Evolutionary conservation across 768 basidiomycete species (phyloP).

Genomic region (Chiua virens): DNA sequence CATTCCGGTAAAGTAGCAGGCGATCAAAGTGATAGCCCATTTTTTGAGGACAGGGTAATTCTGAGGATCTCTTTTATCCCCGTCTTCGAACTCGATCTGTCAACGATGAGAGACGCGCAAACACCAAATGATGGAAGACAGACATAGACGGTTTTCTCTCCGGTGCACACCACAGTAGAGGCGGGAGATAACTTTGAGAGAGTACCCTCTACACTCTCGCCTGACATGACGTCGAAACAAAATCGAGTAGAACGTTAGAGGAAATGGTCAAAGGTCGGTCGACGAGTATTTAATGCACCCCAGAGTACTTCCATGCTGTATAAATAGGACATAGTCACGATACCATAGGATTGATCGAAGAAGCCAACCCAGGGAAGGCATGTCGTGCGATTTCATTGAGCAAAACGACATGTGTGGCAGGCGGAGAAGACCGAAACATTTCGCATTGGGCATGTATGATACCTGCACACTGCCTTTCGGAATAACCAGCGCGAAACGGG

Average conservation of each 20-base stretch:
- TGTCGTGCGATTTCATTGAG: background rate
- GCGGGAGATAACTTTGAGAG: background rate
- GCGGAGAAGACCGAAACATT: background rate
- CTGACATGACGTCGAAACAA: constrained; percentile 9
- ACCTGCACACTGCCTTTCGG: background rate
- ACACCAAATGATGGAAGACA: background rate
- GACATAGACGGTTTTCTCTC: constrained; percentile 14
- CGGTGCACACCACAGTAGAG: background rate
- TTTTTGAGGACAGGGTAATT: constrained; percentile 39
- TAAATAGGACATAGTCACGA: constrained; percentile 13
- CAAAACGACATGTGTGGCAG: background rate
- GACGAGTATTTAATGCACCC: background rate
- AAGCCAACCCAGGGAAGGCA: background rate
- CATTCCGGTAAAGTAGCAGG: constrained; percentile 26
- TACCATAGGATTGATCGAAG: background rate
- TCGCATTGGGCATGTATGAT: background rate
- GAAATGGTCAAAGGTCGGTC: background rate
- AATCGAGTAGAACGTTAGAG: background rate
- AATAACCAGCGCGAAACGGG: background rate
- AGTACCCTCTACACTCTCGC: background rate
- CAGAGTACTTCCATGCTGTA: background rate
- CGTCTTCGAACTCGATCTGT: constrained; percentile 41
- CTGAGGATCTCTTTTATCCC: constrained; percentile 39
- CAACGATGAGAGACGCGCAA: background rate
- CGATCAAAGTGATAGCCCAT: constrained; percentile 40